Evolutionary conservation across 352 stramenopile genomes (phyloP).

Genomic region (Phytopythium kandeliae): DNA sequence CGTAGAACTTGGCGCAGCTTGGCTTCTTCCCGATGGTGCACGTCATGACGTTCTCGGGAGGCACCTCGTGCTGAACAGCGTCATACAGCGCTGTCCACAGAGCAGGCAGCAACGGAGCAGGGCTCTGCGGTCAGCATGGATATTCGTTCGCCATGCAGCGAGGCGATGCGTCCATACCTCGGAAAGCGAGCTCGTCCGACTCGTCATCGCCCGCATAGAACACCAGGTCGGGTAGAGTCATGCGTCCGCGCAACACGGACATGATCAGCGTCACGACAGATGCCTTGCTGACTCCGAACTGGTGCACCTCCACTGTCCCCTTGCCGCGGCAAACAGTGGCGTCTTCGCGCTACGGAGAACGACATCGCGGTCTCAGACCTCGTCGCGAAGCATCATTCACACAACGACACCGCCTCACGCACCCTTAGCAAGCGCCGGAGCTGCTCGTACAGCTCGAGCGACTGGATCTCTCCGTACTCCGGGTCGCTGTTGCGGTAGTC

Average conservation of each 20-base stretch:
- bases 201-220: constrained; percentile 97
- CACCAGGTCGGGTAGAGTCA: constrained; percentile 89
- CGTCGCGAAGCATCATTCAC: background rate
- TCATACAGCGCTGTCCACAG: constrained; percentile 33
- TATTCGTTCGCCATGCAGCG: constrained; percentile 21
- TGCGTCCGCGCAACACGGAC: constrained; percentile 43
- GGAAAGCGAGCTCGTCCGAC: constrained; percentile 92
- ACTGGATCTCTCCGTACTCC: constrained; percentile 98
- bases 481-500: constrained; percentile 98
- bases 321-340: constrained; percentile 47
- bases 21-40: constrained; percentile 98
- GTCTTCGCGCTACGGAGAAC: constrained; percentile 40
- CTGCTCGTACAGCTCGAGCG: constrained; percentile 87
- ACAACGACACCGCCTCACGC: background rate
- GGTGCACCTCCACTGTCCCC: constrained; percentile 71
- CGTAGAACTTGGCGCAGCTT: constrained; percentile 92
- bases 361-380: background rate
- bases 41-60: constrained; percentile 77
- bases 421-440: constrained; percentile 94
- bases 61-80: constrained; percentile 26
- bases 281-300: constrained; percentile 66
- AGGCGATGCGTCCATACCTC: constrained; percentile 31
- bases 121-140: background rate
- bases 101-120: background rate
- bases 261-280: constrained; percentile 50